Base-by-base conservation (phyloP, 2,329 filamentous ascomycete genomes). In the Penicillium sp. region DNA sequence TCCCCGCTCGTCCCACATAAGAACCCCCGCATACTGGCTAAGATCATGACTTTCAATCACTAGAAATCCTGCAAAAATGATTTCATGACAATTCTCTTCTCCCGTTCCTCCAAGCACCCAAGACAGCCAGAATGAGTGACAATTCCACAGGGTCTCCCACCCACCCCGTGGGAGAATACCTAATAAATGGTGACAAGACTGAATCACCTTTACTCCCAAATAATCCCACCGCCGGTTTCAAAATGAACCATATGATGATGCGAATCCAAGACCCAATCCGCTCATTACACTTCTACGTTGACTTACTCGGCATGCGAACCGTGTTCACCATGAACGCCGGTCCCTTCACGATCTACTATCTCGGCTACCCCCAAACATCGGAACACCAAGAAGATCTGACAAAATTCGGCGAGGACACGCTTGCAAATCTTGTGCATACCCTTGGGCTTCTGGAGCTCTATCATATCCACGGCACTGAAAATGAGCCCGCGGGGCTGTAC, bases 331-430 rank as follows among this genome's bases (percentile, higher is more conserved):
- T 50, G 48, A 42, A 50, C 16, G 3, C 25, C 13, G 48, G 48
- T 4, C 48, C 48, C 31, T 50, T 50, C 31, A 50, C 48, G 13
- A 50, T 50, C 23, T 50, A 50, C 31, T 50, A 50, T n/a, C 48
- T 50, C 29, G 48, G 29, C 27, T 50, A 50, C 33, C 29, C 48
- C 5, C 26, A 48, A 13, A 48, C n/a, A 21, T 14, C 46, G 3
- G 46, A 48, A 23, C 46, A 48, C 27, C 46, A 48, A 31, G 7
- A 14, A 31, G 46, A 48, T 33, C 25, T 33, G n/a, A 13, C 16
- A 31, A 48, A 31, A 31, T 31, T 48, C 10, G 29, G 46, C n/a
- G 19, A 48, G 7, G 46, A 48, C 4, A 48, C 26, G 7, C 21
- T 48, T 2, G 27, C 46, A 19, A 29, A 29, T 6, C 27, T 48